Evolutionary conservation across 164 flowering plant species (phyloP).

Genomic region (Dillenia turbinata): DNA sequence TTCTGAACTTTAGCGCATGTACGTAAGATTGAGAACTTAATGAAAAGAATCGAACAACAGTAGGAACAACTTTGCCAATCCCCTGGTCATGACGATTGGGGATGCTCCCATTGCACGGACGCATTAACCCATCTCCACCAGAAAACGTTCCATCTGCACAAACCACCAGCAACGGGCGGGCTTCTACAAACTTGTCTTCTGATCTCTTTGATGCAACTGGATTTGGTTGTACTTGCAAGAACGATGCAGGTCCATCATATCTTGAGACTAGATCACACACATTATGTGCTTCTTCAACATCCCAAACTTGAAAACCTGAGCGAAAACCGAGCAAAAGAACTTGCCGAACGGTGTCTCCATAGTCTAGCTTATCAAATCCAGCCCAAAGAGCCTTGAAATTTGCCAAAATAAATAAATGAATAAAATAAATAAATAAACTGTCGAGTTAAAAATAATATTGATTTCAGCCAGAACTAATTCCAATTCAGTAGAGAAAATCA

Average conservation of each 20-base stretch:
- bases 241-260: conserved; percentile 69
- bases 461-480: too few relatives aligned
- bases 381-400: conserved; percentile 67
- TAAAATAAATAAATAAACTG: not conserved
- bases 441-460: too few relatives aligned
- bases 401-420: not conserved
- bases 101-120: conserved; percentile 28
- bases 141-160: conserved; percentile 49
- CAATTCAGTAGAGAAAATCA: too few relatives aligned
- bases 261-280: conserved; percentile 60
- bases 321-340: conserved; percentile 68
- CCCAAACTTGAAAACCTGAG: conserved; percentile 89
- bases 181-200: conserved; percentile 51
- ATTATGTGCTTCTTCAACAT: conserved; percentile 72
- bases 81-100: conserved; percentile 27
- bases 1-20: conserved; percentile 61
- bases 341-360: conserved; percentile 26
- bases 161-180: conserved; percentile 58
- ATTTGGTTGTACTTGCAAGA: conserved; percentile 64
- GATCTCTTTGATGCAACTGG: conserved; percentile 36
- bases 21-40: conserved; percentile 67
- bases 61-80: conserved; percentile 37
- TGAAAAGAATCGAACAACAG: conserved; percentile 64
- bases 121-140: conserved; percentile 34
- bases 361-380: conserved; percentile 75